Base-by-base conservation (phyloP, 2,329 filamentous ascomycete genomes). In the Neonectria hederae region DNA sequence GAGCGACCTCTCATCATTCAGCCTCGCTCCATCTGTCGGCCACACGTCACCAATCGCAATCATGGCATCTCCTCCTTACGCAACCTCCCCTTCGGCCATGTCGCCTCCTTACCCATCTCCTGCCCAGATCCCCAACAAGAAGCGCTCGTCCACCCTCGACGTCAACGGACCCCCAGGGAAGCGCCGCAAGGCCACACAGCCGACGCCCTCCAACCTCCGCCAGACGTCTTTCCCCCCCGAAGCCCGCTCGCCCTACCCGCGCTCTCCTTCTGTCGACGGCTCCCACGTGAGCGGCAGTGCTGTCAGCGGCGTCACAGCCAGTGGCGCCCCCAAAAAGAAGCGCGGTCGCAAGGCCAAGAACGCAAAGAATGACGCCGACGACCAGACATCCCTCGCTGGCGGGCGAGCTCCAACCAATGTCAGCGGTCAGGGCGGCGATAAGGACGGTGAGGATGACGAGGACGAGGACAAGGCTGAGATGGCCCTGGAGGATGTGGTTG, bases 201-300 rank as follows among this genome's bases (percentile, higher is more conserved):
- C 87, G 8, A 82, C 86, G 19, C 69, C 63, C 2, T 82, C 85
- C 0, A 91, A 93, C 68, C 91, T 96, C 2, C 91, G 92, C 42
- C 91, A 94, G 74, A 94, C 93, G 5, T 93, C 92, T 0, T 96
- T 94, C 74, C 91, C 92, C 0, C 91, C 92, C 26, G 90, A 87
- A 58, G 79, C 78, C 35, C 78, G 83, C 22, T 88, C 86, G 2
- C 84, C 87, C 0, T 85, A 84, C 43, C 83, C 83, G 19, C 86
- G 90, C 17, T 92, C 90, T 0, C 90, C 90, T 0, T 91, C 88
- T 2, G 82, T 89, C 54, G 90, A 92, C 62, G 84, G 80, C 9
- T 89, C 86, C 40, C 81, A 88, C 48, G 85, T 89, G 17, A 88
- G 88, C 66, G 89, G 88, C 32, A 89, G 87, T 53, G 86, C 85